These are phyloP conservation scores for Penicillium brevicompactum DNA, from an alignment of 2,329 filamentous ascomycete species.

Conservation along the genomic window DNA sequence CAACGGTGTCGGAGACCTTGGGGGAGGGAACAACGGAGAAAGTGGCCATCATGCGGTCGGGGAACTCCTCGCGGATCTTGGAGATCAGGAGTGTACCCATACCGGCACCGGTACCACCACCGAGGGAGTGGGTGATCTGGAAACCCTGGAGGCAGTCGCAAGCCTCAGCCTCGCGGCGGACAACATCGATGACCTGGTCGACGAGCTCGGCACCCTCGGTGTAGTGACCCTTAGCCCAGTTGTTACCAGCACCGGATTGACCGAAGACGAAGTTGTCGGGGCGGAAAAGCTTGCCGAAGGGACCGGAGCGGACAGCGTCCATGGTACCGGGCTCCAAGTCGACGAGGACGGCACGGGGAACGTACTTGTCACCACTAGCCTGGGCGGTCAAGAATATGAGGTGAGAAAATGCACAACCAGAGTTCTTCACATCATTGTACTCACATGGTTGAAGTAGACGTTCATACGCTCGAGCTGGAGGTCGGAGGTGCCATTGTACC, in stretches of 20 bases:
- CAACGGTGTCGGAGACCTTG: conserved; percentile 99
- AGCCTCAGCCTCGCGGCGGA: conserved; percentile 97
- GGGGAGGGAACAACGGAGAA: conserved; percentile 98
- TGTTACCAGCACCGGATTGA: conserved; percentile 99
- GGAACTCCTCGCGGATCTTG: conserved; percentile 99
- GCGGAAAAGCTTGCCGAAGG: conserved; percentile 98
- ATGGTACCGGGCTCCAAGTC: conserved; percentile 99
- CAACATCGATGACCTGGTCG: conserved; percentile 96
- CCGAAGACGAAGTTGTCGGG: conserved; percentile 99
- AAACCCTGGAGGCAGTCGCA: conserved; percentile 99
- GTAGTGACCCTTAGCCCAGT: conserved; percentile 99
- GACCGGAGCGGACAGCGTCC: conserved; percentile 97
- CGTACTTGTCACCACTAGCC: conserved; percentile 98
- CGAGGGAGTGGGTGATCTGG: conserved; percentile 99
- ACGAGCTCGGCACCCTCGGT: conserved; percentile 99
- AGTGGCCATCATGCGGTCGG: conserved; percentile 99
- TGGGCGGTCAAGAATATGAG: conserved; percentile 40
- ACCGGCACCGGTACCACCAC: conserved; percentile 99
- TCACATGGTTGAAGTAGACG: conserved; percentile 96
- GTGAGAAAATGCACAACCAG: background rate
- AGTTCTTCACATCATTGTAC: conserved; percentile 21
- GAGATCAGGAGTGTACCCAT: conserved; percentile 99
- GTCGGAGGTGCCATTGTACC: conserved; percentile 97
- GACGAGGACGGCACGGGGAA: conserved; percentile 98
- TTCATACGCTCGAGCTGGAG: conserved; percentile 99